These are phyloP conservation scores for Penicillium polonicum DNA, from an alignment of 2,329 filamentous ascomycete species.

Conservation along the genomic window DNA sequence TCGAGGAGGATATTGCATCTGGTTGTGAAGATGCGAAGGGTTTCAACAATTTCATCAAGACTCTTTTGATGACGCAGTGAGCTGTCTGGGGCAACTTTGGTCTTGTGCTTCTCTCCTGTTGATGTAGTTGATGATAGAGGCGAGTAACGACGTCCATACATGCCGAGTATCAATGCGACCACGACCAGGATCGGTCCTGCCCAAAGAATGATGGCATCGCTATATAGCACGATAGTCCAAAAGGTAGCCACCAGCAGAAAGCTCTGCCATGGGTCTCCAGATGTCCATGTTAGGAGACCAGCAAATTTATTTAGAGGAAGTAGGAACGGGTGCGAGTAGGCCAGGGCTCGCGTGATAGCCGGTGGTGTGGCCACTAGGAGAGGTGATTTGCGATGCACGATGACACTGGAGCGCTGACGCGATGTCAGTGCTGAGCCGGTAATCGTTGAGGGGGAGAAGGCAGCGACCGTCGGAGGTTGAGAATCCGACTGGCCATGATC, in stretches of 20 bases:
- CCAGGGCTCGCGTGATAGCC: slow-evolving; percentile 87
- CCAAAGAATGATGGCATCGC: slow-evolving; percentile 75
- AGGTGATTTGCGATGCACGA: slow-evolving; percentile 96
- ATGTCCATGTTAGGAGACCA: slow-evolving; percentile 90
- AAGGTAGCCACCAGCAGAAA: slow-evolving; percentile 83
- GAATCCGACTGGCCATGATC: slow-evolving; percentile 42
- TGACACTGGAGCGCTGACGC: slow-evolving; percentile 81
- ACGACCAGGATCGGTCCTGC: slow-evolving; percentile 83
- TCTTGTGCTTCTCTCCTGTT: slow-evolving; percentile 63
- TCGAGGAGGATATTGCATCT: slow-evolving; percentile 90
- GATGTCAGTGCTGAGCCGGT: slow-evolving; percentile 66
- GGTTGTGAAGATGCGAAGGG: slow-evolving; percentile 82
- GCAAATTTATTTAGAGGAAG: slow-evolving; percentile 81
- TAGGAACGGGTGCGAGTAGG: slow-evolving; percentile 93
- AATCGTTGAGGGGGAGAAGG: slow-evolving; percentile 83
- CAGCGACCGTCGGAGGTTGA: slow-evolving; percentile 72
- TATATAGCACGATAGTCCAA: slow-evolving; percentile 84
- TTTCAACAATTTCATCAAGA: slow-evolving; percentile 94
- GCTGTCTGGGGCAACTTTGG: slow-evolving; percentile 55
- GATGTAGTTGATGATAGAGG: slow-evolving; percentile 83
- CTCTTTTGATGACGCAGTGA: slow-evolving; percentile 85
- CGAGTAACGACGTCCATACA: slow-evolving; percentile 89
- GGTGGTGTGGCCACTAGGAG: slow-evolving; percentile 89
- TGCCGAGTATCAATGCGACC: slow-evolving; percentile 75
- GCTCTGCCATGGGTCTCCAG: slow-evolving; percentile 92